These are phyloP conservation scores for Leishmania tarentolae DNA, from an alignment of 208 protist genomes.

Conservation along the genomic window DNA sequence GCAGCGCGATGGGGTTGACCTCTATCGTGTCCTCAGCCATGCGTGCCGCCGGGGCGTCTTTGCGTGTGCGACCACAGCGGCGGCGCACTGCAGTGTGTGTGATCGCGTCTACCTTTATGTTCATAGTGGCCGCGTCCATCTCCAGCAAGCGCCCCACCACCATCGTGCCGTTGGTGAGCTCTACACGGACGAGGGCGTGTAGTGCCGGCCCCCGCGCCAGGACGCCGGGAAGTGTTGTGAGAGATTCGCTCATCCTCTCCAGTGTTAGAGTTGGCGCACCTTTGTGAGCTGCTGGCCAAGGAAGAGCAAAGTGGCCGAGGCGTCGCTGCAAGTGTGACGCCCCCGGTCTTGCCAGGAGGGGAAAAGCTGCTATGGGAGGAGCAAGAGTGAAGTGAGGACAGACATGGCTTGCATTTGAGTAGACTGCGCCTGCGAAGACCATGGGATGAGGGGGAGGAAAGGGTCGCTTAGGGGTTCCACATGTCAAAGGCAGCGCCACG, in stretches of 20 bases:
- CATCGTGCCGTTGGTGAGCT: constrained; percentile 73
- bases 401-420: not conserved
- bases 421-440: not conserved
- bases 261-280: not conserved
- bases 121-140: constrained; percentile 78
- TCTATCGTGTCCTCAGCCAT: constrained; percentile 29
- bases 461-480: not conserved
- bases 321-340: not conserved
- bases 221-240: constrained; percentile 50
- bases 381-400: not conserved
- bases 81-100: constrained; percentile 55
- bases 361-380: not conserved
- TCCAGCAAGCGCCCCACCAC: constrained; percentile 67
- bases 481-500: not conserved
- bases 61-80: not conserved
- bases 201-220: constrained; percentile 50
- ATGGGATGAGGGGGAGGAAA: not conserved
- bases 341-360: not conserved
- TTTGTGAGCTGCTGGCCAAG: not conserved
- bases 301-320: not conserved
- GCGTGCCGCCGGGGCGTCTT: not conserved
- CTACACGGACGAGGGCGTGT: constrained; percentile 63
- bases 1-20: constrained; percentile 46
- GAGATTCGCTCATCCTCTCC: not conserved
- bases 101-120: constrained; percentile 76